Base-by-base conservation (phyloP, 805 yeast genomes). In the Lachancea mirantina region DNA sequence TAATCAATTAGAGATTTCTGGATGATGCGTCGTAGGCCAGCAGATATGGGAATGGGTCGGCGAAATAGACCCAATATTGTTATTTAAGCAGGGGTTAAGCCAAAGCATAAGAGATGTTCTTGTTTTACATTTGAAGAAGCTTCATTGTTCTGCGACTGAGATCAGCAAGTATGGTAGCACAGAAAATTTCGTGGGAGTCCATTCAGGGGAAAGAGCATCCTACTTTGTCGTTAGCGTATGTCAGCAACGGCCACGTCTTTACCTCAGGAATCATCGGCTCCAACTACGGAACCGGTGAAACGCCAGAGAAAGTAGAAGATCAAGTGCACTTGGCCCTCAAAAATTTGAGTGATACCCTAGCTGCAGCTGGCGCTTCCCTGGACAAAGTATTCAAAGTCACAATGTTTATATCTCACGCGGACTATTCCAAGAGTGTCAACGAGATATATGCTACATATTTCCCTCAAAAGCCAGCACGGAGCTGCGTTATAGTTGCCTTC, bases 391-490 rank as follows among this genome's bases (percentile, higher is more conserved):
- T 70, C 41, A 72, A 72, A 49, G 73, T 69, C 0, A 47, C 67
- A 35, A 55, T 69, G 41, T 69, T 70, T 47, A 61, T 72, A 35
- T 53, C 59, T 18, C 58, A 69, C 41, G 57, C 63, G 19, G 52
- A 53, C 22, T 63, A 68, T 41, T 61, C 66, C 14, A 45, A 61
- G 6, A 51, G 43, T 19, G 56, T 72, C 44, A 72, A 71, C 49
- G 44, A 55, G 26, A 58, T 70, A 27, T 72, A 71, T 45, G 58
- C 55, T n/a, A 54, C 63, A 40, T 54, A 64, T 45, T 66, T 72
- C 57, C 57, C 61, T 4, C 55, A 59, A 21, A 58, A 61, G 42
- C 77, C 77, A 13, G 72, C 72, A 10, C 63, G 77, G 59, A 62
- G 69, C 25, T 67, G 72, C 47, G 59, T 71, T 19, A 53, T 67